These are phyloP conservation scores for Aspergillus egyptiacus DNA, from an alignment of 495 filamentous ascomycete species.

Conservation along the genomic window DNA sequence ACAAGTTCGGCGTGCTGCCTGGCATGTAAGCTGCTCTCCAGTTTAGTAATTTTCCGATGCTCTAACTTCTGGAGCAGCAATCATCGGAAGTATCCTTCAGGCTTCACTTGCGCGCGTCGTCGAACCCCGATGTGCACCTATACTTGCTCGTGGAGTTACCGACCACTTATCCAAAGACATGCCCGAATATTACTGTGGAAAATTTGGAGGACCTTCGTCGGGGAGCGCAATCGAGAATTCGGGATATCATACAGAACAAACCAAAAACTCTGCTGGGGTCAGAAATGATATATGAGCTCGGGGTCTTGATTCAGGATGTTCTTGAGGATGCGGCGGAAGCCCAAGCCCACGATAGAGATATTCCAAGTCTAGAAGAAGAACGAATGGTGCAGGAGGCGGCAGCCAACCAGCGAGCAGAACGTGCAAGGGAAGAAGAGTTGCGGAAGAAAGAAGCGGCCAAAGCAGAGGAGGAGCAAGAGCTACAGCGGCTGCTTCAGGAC, in stretches of 20 bases:
- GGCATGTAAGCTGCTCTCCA: slow-evolving; percentile 59
- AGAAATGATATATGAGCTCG: slow-evolving; percentile 88
- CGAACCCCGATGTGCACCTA: slow-evolving; percentile 59
- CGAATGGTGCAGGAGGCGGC: slow-evolving; percentile 63
- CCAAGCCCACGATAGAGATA: slow-evolving; percentile 60
- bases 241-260: slow-evolving; percentile 61
- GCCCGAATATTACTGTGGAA: slow-evolving; percentile 63
- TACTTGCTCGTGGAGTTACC: slow-evolving; percentile 68
- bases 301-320: slow-evolving; percentile 74
- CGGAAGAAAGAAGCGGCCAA: slow-evolving; percentile 51
- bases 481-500: slow-evolving; percentile 70
- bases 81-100: slow-evolving; percentile 72
- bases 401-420: slow-evolving; percentile 48
- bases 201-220: slow-evolving; percentile 59
- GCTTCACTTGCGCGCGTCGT: slow-evolving; percentile 65
- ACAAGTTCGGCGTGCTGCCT: slow-evolving; percentile 65
- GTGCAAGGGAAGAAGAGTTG: slow-evolving; percentile 47
- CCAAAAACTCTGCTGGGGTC: slow-evolving; percentile 67
- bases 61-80: slow-evolving; percentile 45
- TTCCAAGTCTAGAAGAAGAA: slow-evolving; percentile 88
- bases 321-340: slow-evolving; percentile 79
- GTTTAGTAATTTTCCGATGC: neutral
- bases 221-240: slow-evolving; percentile 59
- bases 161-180: slow-evolving; percentile 87
- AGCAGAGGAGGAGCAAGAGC: slow-evolving; percentile 65